Base-by-base conservation (phyloP, 2,329 filamentous ascomycete genomes). In the Colletotrichum cuscutae region DNA sequence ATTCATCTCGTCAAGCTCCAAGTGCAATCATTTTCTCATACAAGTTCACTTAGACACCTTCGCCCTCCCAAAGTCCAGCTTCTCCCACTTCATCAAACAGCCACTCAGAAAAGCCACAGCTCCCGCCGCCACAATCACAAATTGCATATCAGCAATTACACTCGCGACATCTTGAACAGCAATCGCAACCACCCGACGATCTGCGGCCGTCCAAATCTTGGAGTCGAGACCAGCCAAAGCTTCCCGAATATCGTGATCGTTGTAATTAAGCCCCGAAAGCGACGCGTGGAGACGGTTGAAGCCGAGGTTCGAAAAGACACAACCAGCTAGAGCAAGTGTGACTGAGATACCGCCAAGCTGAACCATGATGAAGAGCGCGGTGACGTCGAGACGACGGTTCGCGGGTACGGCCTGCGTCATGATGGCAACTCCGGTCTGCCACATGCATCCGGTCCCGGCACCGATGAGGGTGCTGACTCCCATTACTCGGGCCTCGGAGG, bases 341-440 rank as follows among this genome's bases (percentile, higher is more conserved):
- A 79, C 26, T 5, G 79, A 76, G 9, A 78, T 76, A n/a, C 77
- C 69, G 5, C 76, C 79, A 60, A 82, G 76, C 76, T 81, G 80
- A 30, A 77, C 77, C 75, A 83, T 78, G 74, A 80, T 82, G 71
- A 80, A 79, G n/a, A 83, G 69, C 0, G 79, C 78, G 12, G 79
- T 74, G 56, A 77, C 77, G 69, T 83, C 81, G 7, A 80, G 68
- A 3, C 76, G 76, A 8, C 76, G 71, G 49, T 79, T 79, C 11
- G 77, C 77, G 0, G 69, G 69, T 30, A 72, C 69, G n/a, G n/a
- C 62, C 15, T 69, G 69, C 19, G 53, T 22, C 28, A 72, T 11
- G 13, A 82, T 77, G 54, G 78, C 78, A 7, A 79, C 76, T 7
- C 79, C 77, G 2, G 80, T 76, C 64, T 80, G 80, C 73, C 78